These are phyloP conservation scores for Debaryomyces tyrocola DNA, from an alignment of 805 yeast species.

Conservation along the genomic window DNA sequence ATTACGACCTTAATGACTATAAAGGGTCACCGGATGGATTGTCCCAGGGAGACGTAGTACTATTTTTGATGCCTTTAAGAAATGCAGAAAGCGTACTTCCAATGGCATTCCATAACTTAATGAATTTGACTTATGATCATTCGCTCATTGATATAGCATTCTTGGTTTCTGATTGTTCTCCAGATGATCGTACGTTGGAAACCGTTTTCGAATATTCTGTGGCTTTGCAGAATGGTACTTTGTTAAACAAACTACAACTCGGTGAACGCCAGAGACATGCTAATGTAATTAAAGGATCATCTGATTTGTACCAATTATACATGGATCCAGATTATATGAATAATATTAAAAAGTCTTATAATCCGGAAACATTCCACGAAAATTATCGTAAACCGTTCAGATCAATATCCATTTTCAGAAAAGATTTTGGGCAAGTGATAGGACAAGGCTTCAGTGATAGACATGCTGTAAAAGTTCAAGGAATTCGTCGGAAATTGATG, in stretches of 20 bases:
- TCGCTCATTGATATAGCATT: slow-evolving; percentile 76
- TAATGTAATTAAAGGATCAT: slow-evolving; percentile 49
- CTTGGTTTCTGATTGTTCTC: slow-evolving; percentile 76
- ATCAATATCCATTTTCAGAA: slow-evolving; percentile 74
- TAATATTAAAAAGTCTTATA: slow-evolving; percentile 56
- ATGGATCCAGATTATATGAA: slow-evolving; percentile 66
- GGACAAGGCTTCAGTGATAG: slow-evolving; percentile 85
- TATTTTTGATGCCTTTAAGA: slow-evolving; percentile 73
- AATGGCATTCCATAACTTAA: slow-evolving; percentile 78
- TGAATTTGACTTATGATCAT: slow-evolving; percentile 86
- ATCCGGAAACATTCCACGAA: slow-evolving; percentile 55
- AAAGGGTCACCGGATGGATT: slow-evolving; percentile 53
- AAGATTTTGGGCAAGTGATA: slow-evolving; percentile 79
- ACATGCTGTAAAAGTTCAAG: slow-evolving; percentile 84
- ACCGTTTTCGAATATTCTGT: slow-evolving; percentile 63
- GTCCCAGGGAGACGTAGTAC: slow-evolving; percentile 57
- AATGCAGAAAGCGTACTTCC: slow-evolving; percentile 78
- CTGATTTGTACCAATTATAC: slow-evolving; percentile 64
- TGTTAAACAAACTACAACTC: slow-evolving; percentile 47
- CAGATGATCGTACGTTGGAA: slow-evolving; percentile 64
- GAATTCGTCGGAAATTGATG: slow-evolving; percentile 80
- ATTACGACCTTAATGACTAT: slow-evolving; percentile 60
- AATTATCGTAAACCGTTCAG: slow-evolving; percentile 71
- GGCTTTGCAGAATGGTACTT: slow-evolving; percentile 69
- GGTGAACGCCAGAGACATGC: slow-evolving; percentile 35